These are phyloP conservation scores for Triticum dicoccoides DNA, from an alignment of 176 grass and related monocot species.

Conservation along the genomic window DNA sequence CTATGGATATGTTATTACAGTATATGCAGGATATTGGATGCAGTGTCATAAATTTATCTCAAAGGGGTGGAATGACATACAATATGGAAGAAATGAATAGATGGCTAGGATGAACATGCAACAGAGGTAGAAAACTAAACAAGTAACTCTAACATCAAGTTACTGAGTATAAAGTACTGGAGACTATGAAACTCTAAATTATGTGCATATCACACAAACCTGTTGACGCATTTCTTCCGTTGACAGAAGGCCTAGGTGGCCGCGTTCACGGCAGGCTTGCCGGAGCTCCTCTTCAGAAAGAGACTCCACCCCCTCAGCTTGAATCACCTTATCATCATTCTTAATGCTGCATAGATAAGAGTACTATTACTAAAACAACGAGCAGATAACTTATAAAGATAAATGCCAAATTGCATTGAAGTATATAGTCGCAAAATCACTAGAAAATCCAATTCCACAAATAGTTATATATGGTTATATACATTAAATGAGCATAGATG, in stretches of 20 bases:
- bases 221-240: slow-evolving; percentile 93
- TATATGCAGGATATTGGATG: not conserved
- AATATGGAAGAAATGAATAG: not conserved
- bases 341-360: slow-evolving; percentile 69
- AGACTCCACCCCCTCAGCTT: slow-evolving; percentile 92
- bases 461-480: not conserved
- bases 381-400: slow-evolving; percentile 5
- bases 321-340: slow-evolving; percentile 94
- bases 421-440: slow-evolving; percentile 8
- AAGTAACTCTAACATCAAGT: slow-evolving; percentile 4
- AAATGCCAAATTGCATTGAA: not conserved
- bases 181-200: slow-evolving; percentile 20
- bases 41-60: not conserved
- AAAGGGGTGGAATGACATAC: not conserved
- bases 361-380: slow-evolving; percentile 8
- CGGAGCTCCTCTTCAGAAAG: slow-evolving; percentile 97
- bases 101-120: not conserved
- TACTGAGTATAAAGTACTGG: not conserved
- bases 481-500: not conserved
- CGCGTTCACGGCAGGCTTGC: slow-evolving; percentile 91
- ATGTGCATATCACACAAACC: slow-evolving; percentile 40
- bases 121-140: slow-evolving; percentile 1
- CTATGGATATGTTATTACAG: not conserved
- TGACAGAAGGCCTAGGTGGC: slow-evolving; percentile 82
- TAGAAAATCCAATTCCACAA: not conserved